Evolutionary conservation across 108 stramenopile genomes (phyloP).

Genomic region (Chaetoceros muelleri): DNA sequence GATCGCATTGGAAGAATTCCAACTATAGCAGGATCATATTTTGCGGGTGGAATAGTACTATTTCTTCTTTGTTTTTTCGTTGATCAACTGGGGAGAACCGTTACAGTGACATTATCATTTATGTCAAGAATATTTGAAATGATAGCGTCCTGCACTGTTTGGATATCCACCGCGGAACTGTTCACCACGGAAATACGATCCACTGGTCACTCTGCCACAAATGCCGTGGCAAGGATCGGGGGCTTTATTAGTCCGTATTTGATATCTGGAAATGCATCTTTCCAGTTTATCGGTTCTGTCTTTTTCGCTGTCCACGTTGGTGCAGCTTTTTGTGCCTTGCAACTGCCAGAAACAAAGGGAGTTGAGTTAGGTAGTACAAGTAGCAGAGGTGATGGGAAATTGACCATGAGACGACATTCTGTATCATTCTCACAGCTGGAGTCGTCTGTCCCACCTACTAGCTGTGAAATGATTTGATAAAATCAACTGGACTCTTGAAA

Average conservation of each 20-base stretch:
- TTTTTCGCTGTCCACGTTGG: slow-evolving; percentile 35
- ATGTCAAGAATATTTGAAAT: slow-evolving; percentile 64
- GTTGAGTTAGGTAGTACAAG: slow-evolving; percentile 18
- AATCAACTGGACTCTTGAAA: no score
- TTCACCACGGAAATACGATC: slow-evolving; percentile 66
- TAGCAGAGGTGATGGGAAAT: no score
- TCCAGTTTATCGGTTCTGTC: slow-evolving; percentile 25
- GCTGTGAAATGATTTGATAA: no score
- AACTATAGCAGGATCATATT: slow-evolving; percentile 21
- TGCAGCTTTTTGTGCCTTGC: slow-evolving; percentile 24
- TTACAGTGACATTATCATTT: slow-evolving; percentile 32
- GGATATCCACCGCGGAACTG: slow-evolving; percentile 71
- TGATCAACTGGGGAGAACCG: neutral
- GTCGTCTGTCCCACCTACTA: no score
- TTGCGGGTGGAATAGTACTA: slow-evolving; percentile 25
- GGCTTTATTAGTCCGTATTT: slow-evolving; percentile 53
- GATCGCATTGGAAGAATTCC: slow-evolving; percentile 32
- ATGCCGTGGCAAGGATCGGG: slow-evolving; percentile 62
- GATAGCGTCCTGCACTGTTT: slow-evolving; percentile 48
- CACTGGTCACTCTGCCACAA: slow-evolving; percentile 66
- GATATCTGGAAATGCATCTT: slow-evolving; percentile 28
- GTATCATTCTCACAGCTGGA: no score
- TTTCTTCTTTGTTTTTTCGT: slow-evolving; percentile 15
- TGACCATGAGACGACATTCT: no score
- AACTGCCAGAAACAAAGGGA: slow-evolving; percentile 57